These are phyloP conservation scores for Suhomyces tanzawaensis DNA, from an alignment of 805 yeast species.

Conservation along the genomic window DNA sequence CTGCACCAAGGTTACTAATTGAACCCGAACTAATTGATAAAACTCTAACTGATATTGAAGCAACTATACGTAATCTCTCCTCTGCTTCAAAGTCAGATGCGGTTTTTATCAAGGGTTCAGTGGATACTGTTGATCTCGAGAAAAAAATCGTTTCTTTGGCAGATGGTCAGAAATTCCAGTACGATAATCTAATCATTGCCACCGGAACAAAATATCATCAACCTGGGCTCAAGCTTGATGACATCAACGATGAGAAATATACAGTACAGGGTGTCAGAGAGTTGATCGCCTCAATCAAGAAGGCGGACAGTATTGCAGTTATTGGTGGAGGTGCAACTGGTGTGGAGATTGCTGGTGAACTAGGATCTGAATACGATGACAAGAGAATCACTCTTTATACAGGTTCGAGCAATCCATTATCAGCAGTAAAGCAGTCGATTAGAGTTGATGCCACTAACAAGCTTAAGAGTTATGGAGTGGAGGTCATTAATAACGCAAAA, in stretches of 20 bases:
- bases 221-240: slow-evolving; percentile 27
- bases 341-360: slow-evolving; percentile 38
- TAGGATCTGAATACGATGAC: slow-evolving; percentile 18
- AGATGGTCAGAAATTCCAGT: slow-evolving; percentile 13
- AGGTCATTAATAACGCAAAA: slow-evolving; percentile 20
- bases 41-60: slow-evolving; percentile 17
- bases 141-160: slow-evolving; percentile 20
- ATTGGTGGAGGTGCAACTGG: slow-evolving; percentile 38
- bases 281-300: slow-evolving; percentile 15
- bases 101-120: slow-evolving; percentile 25
- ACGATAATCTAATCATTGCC: slow-evolving; percentile 36
- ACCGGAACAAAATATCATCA: slow-evolving; percentile 25
- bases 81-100: slow-evolving; percentile 11
- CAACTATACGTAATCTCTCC: slow-evolving; percentile 16
- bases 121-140: slow-evolving; percentile 24
- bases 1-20: slow-evolving; percentile 32
- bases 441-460: slow-evolving; percentile 13
- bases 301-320: slow-evolving; percentile 30
- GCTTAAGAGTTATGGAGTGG: slow-evolving; percentile 19
- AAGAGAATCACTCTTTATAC: slow-evolving; percentile 27
- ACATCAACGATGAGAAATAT: slow-evolving; percentile 10
- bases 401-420: slow-evolving; percentile 20
- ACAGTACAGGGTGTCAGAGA: slow-evolving; percentile 15
- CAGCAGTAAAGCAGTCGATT: slow-evolving; percentile 13
- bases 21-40: slow-evolving; percentile 21